phyloP scores from a whole-genome alignment of 192 early-diverging fungal genomes.

The Cetraspora pellucida region DNA sequence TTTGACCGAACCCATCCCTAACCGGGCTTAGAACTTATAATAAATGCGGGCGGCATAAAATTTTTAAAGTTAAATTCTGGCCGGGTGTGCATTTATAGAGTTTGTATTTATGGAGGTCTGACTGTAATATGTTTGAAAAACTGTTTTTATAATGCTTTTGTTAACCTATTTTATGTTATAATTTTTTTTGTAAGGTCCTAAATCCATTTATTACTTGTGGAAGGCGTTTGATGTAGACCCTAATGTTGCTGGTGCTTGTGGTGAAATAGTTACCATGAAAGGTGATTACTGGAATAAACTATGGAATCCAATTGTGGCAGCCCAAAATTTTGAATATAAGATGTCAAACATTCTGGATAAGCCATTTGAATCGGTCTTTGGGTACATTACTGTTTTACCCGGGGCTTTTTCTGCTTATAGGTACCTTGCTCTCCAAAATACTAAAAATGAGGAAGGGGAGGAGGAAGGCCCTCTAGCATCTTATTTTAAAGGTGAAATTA shows the following conservation, averaged over 20 bases:
- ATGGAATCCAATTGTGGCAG: conserved; percentile 60
- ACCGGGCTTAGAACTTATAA: no score
- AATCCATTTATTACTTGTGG: conserved; percentile 69
- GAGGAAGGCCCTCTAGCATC: conserved; percentile 61
- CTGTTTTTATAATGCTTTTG: no score
- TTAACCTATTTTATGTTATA: no score
- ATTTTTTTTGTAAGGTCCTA: conserved; percentile 24
- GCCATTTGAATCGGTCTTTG: conserved; percentile 80
- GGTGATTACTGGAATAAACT: conserved; percentile 62
- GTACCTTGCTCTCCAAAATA: conserved; percentile 71
- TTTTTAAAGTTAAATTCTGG: no score
- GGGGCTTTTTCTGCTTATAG: conserved; percentile 87
- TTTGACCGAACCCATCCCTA: no score
- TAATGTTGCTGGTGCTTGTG: conserved; percentile 66
- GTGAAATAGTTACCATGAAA: conserved; percentile 68
- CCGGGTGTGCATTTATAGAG: no score
- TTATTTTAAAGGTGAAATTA: conserved; percentile 75
- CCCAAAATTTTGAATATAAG: conserved; percentile 75
- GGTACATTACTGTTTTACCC: conserved; percentile 86
- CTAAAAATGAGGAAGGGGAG: conserved; percentile 44
- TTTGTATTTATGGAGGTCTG: no score
- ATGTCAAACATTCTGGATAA: conserved; percentile 72
- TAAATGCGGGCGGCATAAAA: no score
- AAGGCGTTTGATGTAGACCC: conserved; percentile 62
- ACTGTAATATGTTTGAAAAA: no score